Base-by-base conservation (phyloP, 2,329 filamentous ascomycete species). In the Lachnellula willkommii region DNA sequence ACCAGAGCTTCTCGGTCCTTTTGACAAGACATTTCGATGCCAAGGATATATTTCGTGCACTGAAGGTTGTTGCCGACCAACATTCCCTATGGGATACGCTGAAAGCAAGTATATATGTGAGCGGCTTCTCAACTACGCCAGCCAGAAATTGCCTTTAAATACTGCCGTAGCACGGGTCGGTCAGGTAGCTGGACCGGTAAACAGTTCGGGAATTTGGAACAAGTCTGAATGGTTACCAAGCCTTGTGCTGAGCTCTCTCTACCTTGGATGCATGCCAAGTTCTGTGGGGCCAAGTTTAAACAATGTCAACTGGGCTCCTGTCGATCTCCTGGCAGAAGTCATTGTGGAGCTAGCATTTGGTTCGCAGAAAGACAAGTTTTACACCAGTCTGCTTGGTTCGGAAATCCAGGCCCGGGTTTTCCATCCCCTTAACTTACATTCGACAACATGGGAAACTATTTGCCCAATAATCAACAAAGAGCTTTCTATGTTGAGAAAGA, bases 181-280 rank as follows among this genome's bases (percentile, higher is more conserved):
- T 0, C 78, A 80, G 63, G 72, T 80, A 40, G 76, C 68, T 1
- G 77, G 76, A 0, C 73, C 76, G 0, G 51, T 53, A 17, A 65
- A 70, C 15, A 63, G 47, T 12, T 46, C 66, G n/a, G 80, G 79
- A 0, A 61, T 63, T 26, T 85, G 82, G 81, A 83, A 80, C 57
- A 69, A 67, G 35, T 73, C 78, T 8, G 82, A 85, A 58, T 84
- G 79, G 77, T 63, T 84, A 1, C 82, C 82, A 0, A 72, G 54
- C 26, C 20, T 56, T 11, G 53, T 62, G n/a, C 47, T 47, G 20
- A 45, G 22, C 26, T 47, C 50, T 6, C 15, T 15, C 9, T 37
- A 40, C 45, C 11, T 52, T 2, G 40, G 39, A 4, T 51, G 48
- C 26, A n/a, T 59, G 26, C 54, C 52, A 20, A 47, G 55, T 12